Percentiles rank a stretch among this genome's conserved stretches.
Evolutionary conservation across 345 rosid genomes (phyloP).

Genomic region (Isatis tinctoria): DNA sequence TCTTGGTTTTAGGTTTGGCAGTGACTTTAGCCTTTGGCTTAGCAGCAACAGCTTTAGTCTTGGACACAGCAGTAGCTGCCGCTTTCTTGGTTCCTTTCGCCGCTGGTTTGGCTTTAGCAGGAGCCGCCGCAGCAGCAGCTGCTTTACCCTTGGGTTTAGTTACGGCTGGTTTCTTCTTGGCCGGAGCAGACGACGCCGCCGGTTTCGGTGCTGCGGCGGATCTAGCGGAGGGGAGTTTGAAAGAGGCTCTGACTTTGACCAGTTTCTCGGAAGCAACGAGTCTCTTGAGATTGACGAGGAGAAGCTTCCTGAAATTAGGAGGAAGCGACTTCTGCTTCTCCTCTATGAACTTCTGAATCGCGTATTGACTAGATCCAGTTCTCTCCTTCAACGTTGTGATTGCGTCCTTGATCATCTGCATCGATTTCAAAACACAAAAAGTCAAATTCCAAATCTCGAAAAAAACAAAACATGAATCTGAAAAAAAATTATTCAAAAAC

Average conservation of each 20-base stretch:
- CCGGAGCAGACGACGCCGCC: slow-evolving; percentile 14
- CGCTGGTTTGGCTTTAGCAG: slow-evolving; percentile 34
- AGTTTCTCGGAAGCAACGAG: slow-evolving; percentile 60
- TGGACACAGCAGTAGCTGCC: slow-evolving; percentile 3
- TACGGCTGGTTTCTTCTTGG: slow-evolving; percentile 28
- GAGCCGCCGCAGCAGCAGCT: not conserved
- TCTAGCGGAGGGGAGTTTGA: slow-evolving; percentile 52
- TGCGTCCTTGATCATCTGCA: slow-evolving; percentile 77
- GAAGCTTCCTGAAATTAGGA: slow-evolving; percentile 55
- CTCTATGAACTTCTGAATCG: slow-evolving; percentile 74
- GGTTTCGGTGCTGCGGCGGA: slow-evolving; percentile 17
- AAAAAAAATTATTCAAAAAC: too few relatives aligned
- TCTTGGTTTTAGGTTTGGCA: slow-evolving; percentile 27
- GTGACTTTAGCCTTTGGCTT: slow-evolving; percentile 27
- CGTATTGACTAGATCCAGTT: slow-evolving; percentile 86
- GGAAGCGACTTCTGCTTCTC: slow-evolving; percentile 74
- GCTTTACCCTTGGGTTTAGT: slow-evolving; percentile 32
- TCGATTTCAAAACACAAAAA: not conserved
- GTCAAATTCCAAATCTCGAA: not conserved
- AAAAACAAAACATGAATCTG: not conserved
- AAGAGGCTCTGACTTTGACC: slow-evolving; percentile 70
- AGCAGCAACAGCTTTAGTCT: not conserved
- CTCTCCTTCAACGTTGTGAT: slow-evolving; percentile 68
- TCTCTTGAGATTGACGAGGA: slow-evolving; percentile 61
- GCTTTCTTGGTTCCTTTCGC: slow-evolving; percentile 21